Evolutionary conservation across 345 rosid genomes (phyloP).

Genomic region (Carallia brachiata): DNA sequence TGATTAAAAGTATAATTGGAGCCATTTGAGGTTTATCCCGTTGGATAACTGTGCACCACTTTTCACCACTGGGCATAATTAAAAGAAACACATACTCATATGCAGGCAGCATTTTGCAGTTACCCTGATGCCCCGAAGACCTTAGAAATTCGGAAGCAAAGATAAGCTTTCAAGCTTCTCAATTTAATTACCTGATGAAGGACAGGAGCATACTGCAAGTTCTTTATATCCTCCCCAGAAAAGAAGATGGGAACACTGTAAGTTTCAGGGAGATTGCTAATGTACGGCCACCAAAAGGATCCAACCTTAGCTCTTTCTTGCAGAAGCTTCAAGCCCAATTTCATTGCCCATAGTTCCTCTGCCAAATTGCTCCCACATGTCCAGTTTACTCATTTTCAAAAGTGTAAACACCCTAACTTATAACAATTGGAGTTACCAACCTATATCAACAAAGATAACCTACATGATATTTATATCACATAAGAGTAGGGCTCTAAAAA

Average conservation of each 20-base stretch:
- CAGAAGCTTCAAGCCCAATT: constrained; percentile 71
- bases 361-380: constrained; percentile 60
- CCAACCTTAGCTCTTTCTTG: constrained; percentile 80
- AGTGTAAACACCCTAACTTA: constrained; percentile 44
- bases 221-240: constrained; percentile 81
- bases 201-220: constrained; percentile 85
- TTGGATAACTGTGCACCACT: not conserved
- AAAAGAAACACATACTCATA: not conserved
- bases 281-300: constrained; percentile 93
- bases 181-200: constrained; percentile 66
- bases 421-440: constrained; percentile 33
- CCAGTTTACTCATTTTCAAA: constrained; percentile 49
- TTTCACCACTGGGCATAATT: not conserved
- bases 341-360: constrained; percentile 95
- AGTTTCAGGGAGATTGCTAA: constrained; percentile 80
- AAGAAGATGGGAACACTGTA: constrained; percentile 84
- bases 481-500: constrained; percentile 4
- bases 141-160: not conserved
- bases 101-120: not conserved
- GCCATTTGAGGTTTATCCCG: not conserved
- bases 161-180: not conserved
- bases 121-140: not conserved
- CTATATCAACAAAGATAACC: constrained; percentile 28
- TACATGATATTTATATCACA: constrained; percentile 12
- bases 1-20: not conserved